These are phyloP conservation scores for Candida tallmaniae DNA, from an alignment of 805 yeast genomes.

Conservation along the genomic window DNA sequence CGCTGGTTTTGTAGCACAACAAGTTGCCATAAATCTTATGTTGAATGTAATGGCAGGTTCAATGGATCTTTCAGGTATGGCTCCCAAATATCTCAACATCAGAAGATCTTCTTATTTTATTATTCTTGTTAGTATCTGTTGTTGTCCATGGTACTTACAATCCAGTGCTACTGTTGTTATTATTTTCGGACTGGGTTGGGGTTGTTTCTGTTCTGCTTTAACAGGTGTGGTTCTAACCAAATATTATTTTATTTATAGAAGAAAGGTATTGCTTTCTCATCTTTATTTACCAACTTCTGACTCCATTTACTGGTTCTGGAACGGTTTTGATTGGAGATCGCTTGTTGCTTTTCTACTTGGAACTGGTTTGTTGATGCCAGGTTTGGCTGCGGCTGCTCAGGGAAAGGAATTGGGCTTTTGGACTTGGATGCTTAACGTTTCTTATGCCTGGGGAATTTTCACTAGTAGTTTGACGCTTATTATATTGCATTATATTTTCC, in stretches of 20 bases:
- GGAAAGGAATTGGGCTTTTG: constrained; percentile 9
- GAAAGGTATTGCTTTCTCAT: constrained; percentile 14
- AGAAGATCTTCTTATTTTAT: constrained; percentile 79
- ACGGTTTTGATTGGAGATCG: constrained; percentile 23
- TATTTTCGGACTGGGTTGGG: constrained; percentile 73
- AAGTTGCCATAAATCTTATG: constrained; percentile 23
- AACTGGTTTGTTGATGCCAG: constrained; percentile 18
- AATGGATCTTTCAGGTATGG: constrained; percentile 19
- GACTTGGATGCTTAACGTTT: constrained; percentile 14
- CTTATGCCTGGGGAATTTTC: constrained; percentile 15
- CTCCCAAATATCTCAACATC: constrained; percentile 40
- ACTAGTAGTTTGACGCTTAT: constrained; percentile 4
- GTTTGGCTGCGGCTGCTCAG: constrained; percentile 14
- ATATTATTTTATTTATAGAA: constrained; percentile 36
- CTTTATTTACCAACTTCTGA: constrained; percentile 7
- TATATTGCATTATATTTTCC: constrained; percentile 11
- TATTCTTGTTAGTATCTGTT: constrained; percentile 63
- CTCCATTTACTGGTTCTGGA: constrained; percentile 14
- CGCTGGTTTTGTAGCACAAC: constrained; percentile 19
- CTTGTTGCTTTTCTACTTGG: constrained; percentile 15
- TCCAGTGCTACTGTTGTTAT: constrained; percentile 69
- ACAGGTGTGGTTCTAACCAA: constrained; percentile 74
- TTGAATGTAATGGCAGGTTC: constrained; percentile 19
- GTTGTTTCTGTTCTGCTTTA: constrained; percentile 78
- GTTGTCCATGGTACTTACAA: constrained; percentile 82